These are phyloP conservation scores for Macrolepiota dolichaula DNA, from an alignment of 768 basidiomycete genomes.

Conservation along the genomic window DNA sequence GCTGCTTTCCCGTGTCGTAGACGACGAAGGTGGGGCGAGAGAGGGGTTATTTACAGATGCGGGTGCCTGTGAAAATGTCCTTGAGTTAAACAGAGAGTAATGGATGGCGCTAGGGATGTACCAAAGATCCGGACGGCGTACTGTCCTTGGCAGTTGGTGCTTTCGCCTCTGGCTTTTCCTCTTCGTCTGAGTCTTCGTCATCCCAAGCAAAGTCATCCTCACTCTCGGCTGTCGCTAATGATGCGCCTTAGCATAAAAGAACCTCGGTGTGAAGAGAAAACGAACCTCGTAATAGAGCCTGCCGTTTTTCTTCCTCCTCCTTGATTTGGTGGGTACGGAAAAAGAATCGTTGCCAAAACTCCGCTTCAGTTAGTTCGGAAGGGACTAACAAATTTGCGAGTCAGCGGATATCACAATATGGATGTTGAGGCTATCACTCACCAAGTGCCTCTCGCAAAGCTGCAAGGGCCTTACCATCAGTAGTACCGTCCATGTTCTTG, in stretches of 20 bases:
- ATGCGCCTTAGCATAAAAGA: neutral
- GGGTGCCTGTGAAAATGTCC: neutral
- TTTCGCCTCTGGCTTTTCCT: slow-evolving; percentile 25
- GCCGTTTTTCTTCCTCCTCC: slow-evolving; percentile 74
- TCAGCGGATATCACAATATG: neutral
- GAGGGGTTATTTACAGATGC: slow-evolving; percentile 16
- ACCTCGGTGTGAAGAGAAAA: neutral
- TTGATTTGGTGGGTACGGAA: slow-evolving; percentile 84
- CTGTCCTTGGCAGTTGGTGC: slow-evolving; percentile 1
- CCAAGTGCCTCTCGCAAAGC: slow-evolving; percentile 57
- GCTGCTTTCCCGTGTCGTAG: slow-evolving; percentile 54
- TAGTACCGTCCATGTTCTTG: slow-evolving; percentile 44
- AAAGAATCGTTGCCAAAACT: slow-evolving; percentile 89
- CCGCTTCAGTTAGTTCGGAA: slow-evolving; percentile 52
- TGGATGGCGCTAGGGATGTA: slow-evolving; percentile 2
- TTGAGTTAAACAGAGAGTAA: slow-evolving; percentile 2
- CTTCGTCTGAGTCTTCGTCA: slow-evolving; percentile 92
- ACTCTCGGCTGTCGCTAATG: slow-evolving; percentile 53
- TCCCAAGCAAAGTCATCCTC: slow-evolving; percentile 95
- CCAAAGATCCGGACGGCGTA: slow-evolving; percentile 6
- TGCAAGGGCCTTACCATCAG: slow-evolving; percentile 51
- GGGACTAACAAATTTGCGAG: slow-evolving; percentile 50
- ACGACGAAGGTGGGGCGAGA: slow-evolving; percentile 27
- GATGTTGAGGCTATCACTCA: slow-evolving; percentile 24
- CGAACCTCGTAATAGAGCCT: slow-evolving; percentile 70